Evolutionary conservation across 192 early-diverging fungal genomes (phyloP).

Genomic region (Gigaspora rosea): DNA sequence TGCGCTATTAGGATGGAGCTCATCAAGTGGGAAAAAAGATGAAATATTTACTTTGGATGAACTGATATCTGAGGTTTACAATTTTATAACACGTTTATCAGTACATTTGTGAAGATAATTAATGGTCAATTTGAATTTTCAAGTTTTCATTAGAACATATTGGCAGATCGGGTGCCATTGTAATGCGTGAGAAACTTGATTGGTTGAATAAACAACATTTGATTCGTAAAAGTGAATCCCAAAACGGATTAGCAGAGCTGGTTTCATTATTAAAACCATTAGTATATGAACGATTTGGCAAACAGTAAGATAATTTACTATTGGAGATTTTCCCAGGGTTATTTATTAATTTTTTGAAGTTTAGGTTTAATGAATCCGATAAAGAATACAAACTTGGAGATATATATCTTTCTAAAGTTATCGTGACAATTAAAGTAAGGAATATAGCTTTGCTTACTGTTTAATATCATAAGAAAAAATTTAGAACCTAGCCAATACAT

Average conservation of each 20-base stretch:
- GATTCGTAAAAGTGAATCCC: slow-evolving; percentile 45
- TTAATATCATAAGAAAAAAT: neutral
- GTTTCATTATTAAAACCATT: slow-evolving; percentile 43
- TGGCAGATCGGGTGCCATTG: slow-evolving; percentile 64
- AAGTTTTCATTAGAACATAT: slow-evolving; percentile 64
- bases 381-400: slow-evolving; percentile 32
- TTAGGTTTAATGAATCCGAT: slow-evolving; percentile 37
- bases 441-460: neutral
- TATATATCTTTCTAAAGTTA: slow-evolving; percentile 48
- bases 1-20: slow-evolving; percentile 81
- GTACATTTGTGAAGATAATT: neutral
- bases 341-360: neutral
- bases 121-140: neutral
- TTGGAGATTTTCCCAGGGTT: neutral
- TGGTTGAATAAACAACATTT: slow-evolving; percentile 77
- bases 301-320: slow-evolving; percentile 29
- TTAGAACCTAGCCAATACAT: too few relatives aligned
- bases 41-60: slow-evolving; percentile 67
- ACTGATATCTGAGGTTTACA: slow-evolving; percentile 50
- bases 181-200: slow-evolving; percentile 69
- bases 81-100: neutral
- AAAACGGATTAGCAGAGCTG: slow-evolving; percentile 43
- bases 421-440: slow-evolving; percentile 49
- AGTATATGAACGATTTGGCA: slow-evolving; percentile 32
- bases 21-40: slow-evolving; percentile 53